These are phyloP conservation scores for Tolypocladium nubicola DNA, from an alignment of 2,329 filamentous ascomycete species.

Conservation along the genomic window DNA sequence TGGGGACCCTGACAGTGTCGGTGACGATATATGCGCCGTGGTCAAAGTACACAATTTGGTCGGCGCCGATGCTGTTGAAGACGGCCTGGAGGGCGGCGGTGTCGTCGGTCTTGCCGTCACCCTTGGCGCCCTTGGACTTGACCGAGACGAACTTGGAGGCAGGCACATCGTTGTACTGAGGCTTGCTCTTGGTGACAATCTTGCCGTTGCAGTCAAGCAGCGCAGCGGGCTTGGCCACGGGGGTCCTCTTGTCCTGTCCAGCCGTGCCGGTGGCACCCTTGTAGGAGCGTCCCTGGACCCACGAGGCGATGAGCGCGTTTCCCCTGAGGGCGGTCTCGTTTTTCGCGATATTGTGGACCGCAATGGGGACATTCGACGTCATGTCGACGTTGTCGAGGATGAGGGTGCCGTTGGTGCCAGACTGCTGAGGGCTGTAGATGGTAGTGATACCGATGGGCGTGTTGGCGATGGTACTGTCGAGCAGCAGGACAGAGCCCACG, in stretches of 20 bases:
- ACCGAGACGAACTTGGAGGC: conserved; percentile 70
- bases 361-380: conserved; percentile 50
- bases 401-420: conserved; percentile 23
- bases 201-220: conserved; percentile 56
- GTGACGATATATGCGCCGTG: conserved; percentile 64
- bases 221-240: conserved; percentile 50
- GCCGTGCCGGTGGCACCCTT: conserved; percentile 34
- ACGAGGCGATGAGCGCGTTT: conserved; percentile 58
- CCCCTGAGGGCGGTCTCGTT: conserved; percentile 38
- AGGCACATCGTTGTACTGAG: conserved; percentile 66
- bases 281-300: conserved; percentile 73
- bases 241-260: conserved; percentile 46
- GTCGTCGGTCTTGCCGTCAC: conserved; percentile 81
- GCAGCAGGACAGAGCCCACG: conserved; percentile 74
- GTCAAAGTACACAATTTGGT: conserved; percentile 64
- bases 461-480: conserved; percentile 71
- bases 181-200: conserved; percentile 77
- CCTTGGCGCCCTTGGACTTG: conserved; percentile 72
- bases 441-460: conserved; percentile 52
- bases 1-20: conserved; percentile 60
- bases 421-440: background rate
- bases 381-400: conserved; percentile 81
- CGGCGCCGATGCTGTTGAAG: conserved; percentile 54
- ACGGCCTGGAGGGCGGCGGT: conserved; percentile 73
- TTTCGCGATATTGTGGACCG: conserved; percentile 44